These are phyloP conservation scores for Xylaria acuta DNA, from an alignment of 495 filamentous ascomycete species.

Conservation along the genomic window DNA sequence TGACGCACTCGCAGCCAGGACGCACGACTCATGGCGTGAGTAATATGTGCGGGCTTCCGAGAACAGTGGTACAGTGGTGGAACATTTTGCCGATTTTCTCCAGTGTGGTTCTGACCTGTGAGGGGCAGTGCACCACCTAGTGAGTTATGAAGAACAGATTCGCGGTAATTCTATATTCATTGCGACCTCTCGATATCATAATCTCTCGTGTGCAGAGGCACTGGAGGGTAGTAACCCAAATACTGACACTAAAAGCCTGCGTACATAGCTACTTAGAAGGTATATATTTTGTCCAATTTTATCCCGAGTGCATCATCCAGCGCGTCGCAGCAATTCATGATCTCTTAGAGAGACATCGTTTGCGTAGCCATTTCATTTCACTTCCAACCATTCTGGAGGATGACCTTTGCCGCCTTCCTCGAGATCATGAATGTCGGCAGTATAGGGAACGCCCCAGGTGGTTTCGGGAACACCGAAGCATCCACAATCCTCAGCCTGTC, in stretches of 20 bases:
- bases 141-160: not conserved
- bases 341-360: not conserved
- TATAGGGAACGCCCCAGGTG: conserved; percentile 63
- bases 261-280: not conserved
- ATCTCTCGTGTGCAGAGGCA: not conserved
- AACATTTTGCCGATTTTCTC: not conserved
- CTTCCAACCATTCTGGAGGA: conserved; percentile 30
- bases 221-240: not conserved
- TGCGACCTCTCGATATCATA: not conserved
- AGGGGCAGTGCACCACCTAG: not conserved
- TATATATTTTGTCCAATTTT: not conserved
- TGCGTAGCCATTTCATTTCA: not conserved
- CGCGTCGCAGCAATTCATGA: not conserved
- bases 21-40: not conserved
- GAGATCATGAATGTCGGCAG: conserved; percentile 66
- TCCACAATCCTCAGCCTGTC: conserved; percentile 61
- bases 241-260: not conserved
- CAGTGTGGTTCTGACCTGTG: not conserved
- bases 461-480: conserved; percentile 61
- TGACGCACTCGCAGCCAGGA: not conserved
- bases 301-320: not conserved
- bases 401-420: conserved; percentile 64
- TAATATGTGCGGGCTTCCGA: not conserved
- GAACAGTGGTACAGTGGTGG: not conserved
- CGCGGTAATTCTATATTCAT: not conserved